Conservation (phyloP, 495 filamentous ascomycete species). For the Neurospora tetraspora region DNA sequence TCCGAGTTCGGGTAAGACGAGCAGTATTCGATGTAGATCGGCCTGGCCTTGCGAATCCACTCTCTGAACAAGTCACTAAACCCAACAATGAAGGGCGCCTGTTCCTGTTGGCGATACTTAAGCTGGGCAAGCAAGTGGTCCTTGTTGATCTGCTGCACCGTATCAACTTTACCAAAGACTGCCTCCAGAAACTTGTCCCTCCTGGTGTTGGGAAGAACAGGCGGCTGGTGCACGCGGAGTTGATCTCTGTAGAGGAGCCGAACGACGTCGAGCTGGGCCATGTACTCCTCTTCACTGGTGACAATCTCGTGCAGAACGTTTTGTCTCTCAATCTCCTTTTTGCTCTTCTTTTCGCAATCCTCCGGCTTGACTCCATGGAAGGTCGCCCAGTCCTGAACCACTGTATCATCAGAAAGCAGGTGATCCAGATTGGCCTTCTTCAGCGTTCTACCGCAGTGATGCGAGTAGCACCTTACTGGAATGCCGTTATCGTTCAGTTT, state of each 20-base stretch:
- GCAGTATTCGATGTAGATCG: constrained; percentile 86
- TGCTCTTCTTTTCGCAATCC: constrained; percentile 51
- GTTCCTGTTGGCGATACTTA: constrained; percentile 94
- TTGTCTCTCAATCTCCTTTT: constrained; percentile 87
- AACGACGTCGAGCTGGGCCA: constrained; percentile 77
- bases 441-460: constrained; percentile 86
- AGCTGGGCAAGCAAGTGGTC: constrained; percentile 90
- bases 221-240: constrained; percentile 60
- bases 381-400: constrained; percentile 74
- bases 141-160: constrained; percentile 84
- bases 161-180: constrained; percentile 86
- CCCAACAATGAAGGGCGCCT: constrained; percentile 86
- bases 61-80: constrained; percentile 98
- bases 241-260: constrained; percentile 79
- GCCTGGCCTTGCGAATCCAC: constrained; percentile 92
- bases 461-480: constrained; percentile 79
- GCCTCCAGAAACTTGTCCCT: constrained; percentile 67
- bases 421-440: constrained; percentile 84
- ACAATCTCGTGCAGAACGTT: constrained; percentile 96
- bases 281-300: constrained; percentile 82
- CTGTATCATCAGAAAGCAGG: constrained; percentile 54
- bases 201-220: constrained; percentile 67
- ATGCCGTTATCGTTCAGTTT: constrained; percentile 31
- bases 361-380: constrained; percentile 84
- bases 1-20: constrained; percentile 75